Evolutionary conservation across 2,329 filamentous ascomycete genomes (phyloP), one percentile per base, ranked within the genome.

Genomic region (Triangularia setosa): DNA sequence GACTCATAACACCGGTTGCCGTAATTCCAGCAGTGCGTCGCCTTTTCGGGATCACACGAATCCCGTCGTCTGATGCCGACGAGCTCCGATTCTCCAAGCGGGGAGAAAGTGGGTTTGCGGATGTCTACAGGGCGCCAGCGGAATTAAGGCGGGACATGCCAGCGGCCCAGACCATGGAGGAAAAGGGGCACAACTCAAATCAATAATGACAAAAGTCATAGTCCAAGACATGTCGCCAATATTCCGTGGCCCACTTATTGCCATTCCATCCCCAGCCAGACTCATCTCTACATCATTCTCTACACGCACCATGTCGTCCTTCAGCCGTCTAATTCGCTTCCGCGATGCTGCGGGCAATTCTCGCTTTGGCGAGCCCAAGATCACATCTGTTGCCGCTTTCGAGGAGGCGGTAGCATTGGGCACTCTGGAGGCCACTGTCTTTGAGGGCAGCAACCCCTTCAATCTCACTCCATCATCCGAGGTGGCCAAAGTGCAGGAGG

Each of bases 401-500:
- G 59, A 61, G n/a, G 23, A 61, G 23, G 59, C 44, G n/a, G 40
- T 54, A 44, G 21, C 40, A 16, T 23, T 55, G 18, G 59, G 59
- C n/a, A 61, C 40, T 23, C 24, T 61, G 23, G 40, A 61, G 59
- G 59, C 59, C 2, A 61, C 59, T n/a, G 48, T 61, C 11, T 61
- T 24, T 9, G 59, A 61, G 25, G 59, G 59, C 24, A 54, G 23
- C 59, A 48, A 54, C 44, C n/a, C 53, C 2, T 48, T 54, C 35
- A 61, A 18, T 44, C 25, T 61, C 44, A 30, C 44, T 4, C 48
- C 59, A 40, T n/a, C 35, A 40, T 40, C 35, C 14, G 35, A 40
- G 16, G 35, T 6, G 35, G 35, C 16, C 35, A 40, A 40, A 4
- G 35, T 40, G 35, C 35, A 40, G 35, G 35, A 40, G 4, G 35